phyloP scores from a whole-genome alignment of 257 asterid species.

The Scutellaria barbata region DNA sequence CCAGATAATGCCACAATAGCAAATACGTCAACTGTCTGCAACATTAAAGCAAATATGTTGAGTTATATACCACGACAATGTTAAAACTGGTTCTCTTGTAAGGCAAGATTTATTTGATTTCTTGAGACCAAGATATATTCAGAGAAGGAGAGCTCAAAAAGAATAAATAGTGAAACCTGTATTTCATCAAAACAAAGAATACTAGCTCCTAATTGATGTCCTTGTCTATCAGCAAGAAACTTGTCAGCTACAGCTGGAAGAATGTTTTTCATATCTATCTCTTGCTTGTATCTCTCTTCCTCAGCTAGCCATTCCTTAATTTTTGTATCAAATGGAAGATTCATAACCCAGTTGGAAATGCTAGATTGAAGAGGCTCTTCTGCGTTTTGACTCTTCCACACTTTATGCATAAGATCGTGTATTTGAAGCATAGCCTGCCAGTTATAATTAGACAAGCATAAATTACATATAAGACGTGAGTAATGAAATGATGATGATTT shows the following conservation, averaged over 20 bases:
- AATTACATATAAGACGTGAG: background rate
- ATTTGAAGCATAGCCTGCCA: slow-evolving; percentile 95
- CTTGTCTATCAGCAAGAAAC: slow-evolving; percentile 72
- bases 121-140: background rate
- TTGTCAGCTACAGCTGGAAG: slow-evolving; percentile 95
- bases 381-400: slow-evolving; percentile 67
- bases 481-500: slow-evolving; percentile 3
- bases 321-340: slow-evolving; percentile 86
- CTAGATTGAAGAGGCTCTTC: slow-evolving; percentile 70
- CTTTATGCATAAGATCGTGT: slow-evolving; percentile 84
- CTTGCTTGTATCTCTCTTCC: slow-evolving; percentile 92
- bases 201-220: slow-evolving; percentile 72
- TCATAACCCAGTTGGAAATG: slow-evolving; percentile 79
- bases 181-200: slow-evolving; percentile 94
- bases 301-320: slow-evolving; percentile 92
- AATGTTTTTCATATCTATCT: slow-evolving; percentile 75
- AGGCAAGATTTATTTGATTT: background rate
- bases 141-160: slow-evolving; percentile 1
- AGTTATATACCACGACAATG: slow-evolving; percentile 18
- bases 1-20: slow-evolving; percentile 98
- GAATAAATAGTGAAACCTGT: slow-evolving; percentile 57
- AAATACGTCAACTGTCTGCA: slow-evolving; percentile 96
- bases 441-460: slow-evolving; percentile 28
- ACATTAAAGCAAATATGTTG: slow-evolving; percentile 33
- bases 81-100: background rate